Percentiles rank a stretch among this genome's conserved stretches.
phyloP scores from a whole-genome alignment of 2,329 filamentous ascomycete genomes.

The Lachnellula arida region DNA sequence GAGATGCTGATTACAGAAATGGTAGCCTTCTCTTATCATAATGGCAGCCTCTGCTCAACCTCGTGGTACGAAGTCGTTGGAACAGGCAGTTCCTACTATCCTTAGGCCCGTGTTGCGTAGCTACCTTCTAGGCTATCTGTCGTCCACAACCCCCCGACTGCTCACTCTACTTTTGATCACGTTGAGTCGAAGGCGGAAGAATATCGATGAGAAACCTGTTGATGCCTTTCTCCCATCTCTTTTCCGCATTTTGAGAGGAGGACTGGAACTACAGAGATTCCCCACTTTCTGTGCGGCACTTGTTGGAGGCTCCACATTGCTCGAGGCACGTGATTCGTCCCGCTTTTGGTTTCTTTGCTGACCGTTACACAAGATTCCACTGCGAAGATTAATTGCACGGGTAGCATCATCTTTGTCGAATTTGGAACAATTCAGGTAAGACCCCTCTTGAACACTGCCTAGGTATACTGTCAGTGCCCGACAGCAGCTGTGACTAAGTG shows the following conservation, averaged over 20 bases:
- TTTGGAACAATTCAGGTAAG: conserved; percentile 24
- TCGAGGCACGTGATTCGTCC: conserved; percentile 44
- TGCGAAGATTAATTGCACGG: conserved; percentile 29
- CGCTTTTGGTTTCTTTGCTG: not conserved
- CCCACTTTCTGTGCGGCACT: conserved; percentile 58
- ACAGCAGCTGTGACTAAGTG: no score
- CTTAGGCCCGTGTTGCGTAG: conserved; percentile 54
- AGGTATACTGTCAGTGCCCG: no score
- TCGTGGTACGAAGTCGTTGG: conserved; percentile 25
- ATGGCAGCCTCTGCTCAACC: conserved; percentile 1
- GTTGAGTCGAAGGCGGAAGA: conserved; percentile 33
- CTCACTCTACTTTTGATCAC: conserved; percentile 50
- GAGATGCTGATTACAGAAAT: conserved; percentile 3
- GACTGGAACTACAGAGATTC: conserved; percentile 52
- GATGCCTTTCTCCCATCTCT: conserved; percentile 32
- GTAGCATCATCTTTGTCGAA: conserved; percentile 26
- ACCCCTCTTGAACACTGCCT: not conserved
- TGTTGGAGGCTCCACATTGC: conserved; percentile 55
- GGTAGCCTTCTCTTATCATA: not conserved
- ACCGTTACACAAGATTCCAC: conserved; percentile 28
- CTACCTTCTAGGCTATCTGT: conserved; percentile 57
- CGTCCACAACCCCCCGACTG: conserved; percentile 52
- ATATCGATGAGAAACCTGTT: conserved; percentile 23
- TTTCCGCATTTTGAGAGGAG: conserved; percentile 42
- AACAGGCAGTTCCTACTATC: conserved; percentile 40